A percentile compares a stretch with the other conserved stretches of the same genome.
Evolutionary conservation across 2,329 filamentous ascomycete genomes (phyloP).

Genomic region (Hansfordia pulvinata): DNA sequence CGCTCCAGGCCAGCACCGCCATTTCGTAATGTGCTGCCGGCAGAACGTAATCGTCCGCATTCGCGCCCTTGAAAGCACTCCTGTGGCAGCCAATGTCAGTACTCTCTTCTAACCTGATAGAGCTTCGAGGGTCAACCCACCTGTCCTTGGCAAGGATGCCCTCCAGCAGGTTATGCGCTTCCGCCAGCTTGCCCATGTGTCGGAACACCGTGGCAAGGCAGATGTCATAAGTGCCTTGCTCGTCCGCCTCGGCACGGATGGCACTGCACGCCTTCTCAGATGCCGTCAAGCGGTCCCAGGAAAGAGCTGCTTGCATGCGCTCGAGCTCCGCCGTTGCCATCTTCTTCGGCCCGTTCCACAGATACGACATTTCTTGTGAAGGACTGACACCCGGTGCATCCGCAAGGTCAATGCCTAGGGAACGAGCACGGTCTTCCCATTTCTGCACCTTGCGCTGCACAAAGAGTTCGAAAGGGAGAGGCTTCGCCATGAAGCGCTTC

Average conservation of each 20-base stretch:
- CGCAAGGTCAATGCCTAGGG: constrained; percentile 51
- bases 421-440: constrained; percentile 68
- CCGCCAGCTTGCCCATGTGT: constrained; percentile 43
- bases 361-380: constrained; percentile 79
- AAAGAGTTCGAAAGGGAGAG: constrained; percentile 82
- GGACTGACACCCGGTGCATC: constrained; percentile 76
- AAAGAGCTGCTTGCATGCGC: constrained; percentile 45
- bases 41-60: constrained; percentile 55
- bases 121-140: constrained; percentile 21
- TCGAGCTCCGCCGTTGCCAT: constrained; percentile 57
- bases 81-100: constrained; percentile 18
- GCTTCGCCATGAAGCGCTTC: constrained; percentile 80
- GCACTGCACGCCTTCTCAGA: constrained; percentile 23
- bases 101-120: background rate
- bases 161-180: constrained; percentile 52
- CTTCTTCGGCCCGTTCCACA: constrained; percentile 82
- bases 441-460: constrained; percentile 73
- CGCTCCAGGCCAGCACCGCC: constrained; percentile 67
- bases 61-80: constrained; percentile 39
- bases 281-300: constrained; percentile 49
- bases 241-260: constrained; percentile 40
- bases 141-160: constrained; percentile 53
- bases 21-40: constrained; percentile 79
- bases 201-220: constrained; percentile 53
- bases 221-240: constrained; percentile 51